Percentiles rank a stretch among this genome's conserved stretches.
Evolutionary conservation across 495 filamentous ascomycete genomes (phyloP).

Genomic region (Hypoxylon crocopeplum): DNA sequence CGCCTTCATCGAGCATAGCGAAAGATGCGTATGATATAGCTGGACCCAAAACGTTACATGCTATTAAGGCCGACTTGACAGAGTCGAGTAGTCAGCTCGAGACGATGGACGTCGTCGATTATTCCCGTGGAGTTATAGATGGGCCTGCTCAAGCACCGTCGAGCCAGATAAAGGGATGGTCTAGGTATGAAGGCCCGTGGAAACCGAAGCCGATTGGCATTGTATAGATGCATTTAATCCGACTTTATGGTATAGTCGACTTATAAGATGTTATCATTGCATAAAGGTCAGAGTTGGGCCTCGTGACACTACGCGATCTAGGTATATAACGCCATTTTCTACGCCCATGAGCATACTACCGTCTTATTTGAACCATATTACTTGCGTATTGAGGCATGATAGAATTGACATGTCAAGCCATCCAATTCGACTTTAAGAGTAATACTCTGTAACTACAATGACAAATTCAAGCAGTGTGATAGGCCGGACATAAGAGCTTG

Average conservation of each 20-base stretch:
- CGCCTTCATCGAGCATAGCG: conserved; percentile 25
- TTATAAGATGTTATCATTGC: too few species aligned
- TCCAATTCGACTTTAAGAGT: too few species aligned
- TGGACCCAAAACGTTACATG: conserved; percentile 36
- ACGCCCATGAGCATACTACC: too few species aligned
- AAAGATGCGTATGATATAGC: conserved; percentile 5
- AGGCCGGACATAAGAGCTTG: conserved; percentile 6
- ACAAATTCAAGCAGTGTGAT: conserved; percentile 32
- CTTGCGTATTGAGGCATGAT: too few species aligned
- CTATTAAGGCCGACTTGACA: conserved; percentile 40
- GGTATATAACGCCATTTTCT: too few species aligned
- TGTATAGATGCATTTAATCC: conserved; percentile 40
- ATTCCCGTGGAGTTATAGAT: conserved; percentile 12
- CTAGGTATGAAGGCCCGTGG: conserved; percentile 61
- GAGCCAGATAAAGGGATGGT: conserved; percentile 52
- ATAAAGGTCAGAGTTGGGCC: too few species aligned
- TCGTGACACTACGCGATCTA: too few species aligned
- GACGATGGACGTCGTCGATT: conserved; percentile 3
- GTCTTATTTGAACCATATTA: too few species aligned
- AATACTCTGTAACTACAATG: not conserved
- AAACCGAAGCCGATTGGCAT: conserved; percentile 68
- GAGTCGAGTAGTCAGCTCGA: conserved; percentile 30
- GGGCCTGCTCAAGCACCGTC: conserved; percentile 1
- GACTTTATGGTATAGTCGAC: not conserved
- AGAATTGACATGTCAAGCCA: too few species aligned